These are phyloP conservation scores for Tylopilus cervinicoccineus DNA, from an alignment of 768 basidiomycete genomes.

Conservation along the genomic window DNA sequence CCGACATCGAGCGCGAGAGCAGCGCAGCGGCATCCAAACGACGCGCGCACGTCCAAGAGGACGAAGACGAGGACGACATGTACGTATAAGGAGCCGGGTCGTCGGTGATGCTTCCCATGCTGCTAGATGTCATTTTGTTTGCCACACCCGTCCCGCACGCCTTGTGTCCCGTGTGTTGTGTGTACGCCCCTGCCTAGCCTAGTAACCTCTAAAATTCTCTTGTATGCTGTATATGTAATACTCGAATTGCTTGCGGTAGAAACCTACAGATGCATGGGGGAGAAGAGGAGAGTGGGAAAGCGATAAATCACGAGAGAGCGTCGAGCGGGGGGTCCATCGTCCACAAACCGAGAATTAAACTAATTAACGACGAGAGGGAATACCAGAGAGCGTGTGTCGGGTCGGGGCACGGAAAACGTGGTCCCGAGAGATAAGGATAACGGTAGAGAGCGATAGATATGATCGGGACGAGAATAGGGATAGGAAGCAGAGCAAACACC, in stretches of 20 bases:
- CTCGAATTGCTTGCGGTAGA: too few species aligned
- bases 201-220: too few species aligned
- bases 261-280: conserved; percentile 11
- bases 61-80: conserved; percentile 2
- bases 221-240: too few species aligned
- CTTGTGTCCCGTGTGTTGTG: too few species aligned
- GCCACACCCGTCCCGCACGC: too few species aligned
- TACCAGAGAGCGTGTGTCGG: conserved; percentile 11
- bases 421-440: neutral
- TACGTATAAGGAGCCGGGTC: neutral
- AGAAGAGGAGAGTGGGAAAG: too few species aligned
- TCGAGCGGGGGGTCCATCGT: conserved; percentile 6
- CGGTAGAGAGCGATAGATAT: conserved; percentile 4
- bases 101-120: too few species aligned
- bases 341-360: neutral
- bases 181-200: too few species aligned
- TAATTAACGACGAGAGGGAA: neutral
- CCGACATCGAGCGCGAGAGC: conserved; percentile 9
- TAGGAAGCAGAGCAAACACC: neutral
- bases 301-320: too few species aligned
- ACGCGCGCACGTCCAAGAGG: neutral
- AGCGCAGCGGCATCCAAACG: conserved; percentile 2
- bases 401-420: neutral
- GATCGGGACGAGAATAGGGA: neutral
- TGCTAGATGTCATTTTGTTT: too few species aligned